Evolutionary conservation across 495 filamentous ascomycete genomes (phyloP), one percentile per base, ranked within the genome.

Genomic region (Aspergillus carlsbadensis): DNA sequence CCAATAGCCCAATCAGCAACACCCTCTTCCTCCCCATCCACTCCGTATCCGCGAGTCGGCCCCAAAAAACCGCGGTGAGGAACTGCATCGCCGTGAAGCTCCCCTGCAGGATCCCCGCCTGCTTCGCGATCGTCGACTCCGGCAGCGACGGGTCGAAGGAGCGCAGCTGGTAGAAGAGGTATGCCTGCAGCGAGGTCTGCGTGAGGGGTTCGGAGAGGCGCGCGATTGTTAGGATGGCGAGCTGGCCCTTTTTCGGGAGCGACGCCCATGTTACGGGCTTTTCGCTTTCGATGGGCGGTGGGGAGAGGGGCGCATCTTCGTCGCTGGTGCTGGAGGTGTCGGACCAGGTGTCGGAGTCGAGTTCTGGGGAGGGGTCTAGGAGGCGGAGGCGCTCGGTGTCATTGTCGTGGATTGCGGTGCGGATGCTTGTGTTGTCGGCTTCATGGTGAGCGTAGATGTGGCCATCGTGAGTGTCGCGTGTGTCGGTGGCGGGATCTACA

Each of bases 31-130:
- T 75, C 2, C 91, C 91, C 53, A 85, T 80, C 65, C 75, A 75
- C 26, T 81, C 79, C 10, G 83, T 80, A 70, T 94, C 90, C 7
- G 89, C 87, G 36, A 88, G 63, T 3, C 87, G 75, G 0, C 91
- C 91, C 90, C 90, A 94, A 48, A 88, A 65, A 62, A 96, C 86
- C 6, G 88, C 88, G 11, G 87, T 92, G 29, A 87, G 67, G 58
- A 88, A 92, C 72, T 90, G 91, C 22, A 87, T 88, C 15, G 83
- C 88, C 10, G 86, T 89, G 71, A 88, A 95, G 59, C 81, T 84
- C 39, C 84, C 87, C 58, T 87, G 87, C 50, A 90, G 73, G 10
- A 91, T 75, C 44, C 91, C 91, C 11, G 87, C 90, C 63, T 93
- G 90, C 10, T 78, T 78, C 0, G 90, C 85, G 62, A 94, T 91